Percentiles rank a stretch among this genome's conserved stretches.
phyloP scores from a whole-genome alignment of 2,329 filamentous ascomycete species.

The Trichoderma simmonsii region DNA sequence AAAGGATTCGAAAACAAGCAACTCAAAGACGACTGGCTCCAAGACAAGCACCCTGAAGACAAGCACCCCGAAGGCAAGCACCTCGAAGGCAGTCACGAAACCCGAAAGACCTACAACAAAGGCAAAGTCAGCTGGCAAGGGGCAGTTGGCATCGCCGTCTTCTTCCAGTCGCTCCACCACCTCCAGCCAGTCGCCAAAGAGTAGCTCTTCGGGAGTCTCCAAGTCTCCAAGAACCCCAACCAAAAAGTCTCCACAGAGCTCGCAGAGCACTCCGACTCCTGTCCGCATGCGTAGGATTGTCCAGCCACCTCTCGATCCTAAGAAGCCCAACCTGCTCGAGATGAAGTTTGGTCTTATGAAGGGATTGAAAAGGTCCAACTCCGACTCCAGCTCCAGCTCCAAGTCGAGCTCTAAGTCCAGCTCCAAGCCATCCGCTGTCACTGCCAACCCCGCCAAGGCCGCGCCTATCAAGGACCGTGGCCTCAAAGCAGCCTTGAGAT shows the following conservation, averaged over 20 bases:
- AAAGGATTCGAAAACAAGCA: background rate
- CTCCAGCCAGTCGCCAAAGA: background rate
- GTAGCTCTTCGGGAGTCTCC: background rate
- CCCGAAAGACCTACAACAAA: background rate
- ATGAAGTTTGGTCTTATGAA: constrained; percentile 6
- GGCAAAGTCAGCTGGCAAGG: background rate
- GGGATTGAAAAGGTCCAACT: background rate
- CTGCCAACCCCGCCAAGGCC: background rate
- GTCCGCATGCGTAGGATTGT: background rate
- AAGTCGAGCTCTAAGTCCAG: background rate
- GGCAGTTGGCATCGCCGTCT: background rate
- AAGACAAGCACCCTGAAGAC: background rate
- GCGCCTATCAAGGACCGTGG: constrained; percentile 5
- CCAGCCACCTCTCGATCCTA: background rate
- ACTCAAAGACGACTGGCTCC: background rate
- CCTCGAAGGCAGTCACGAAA: background rate
- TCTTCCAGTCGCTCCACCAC: background rate
- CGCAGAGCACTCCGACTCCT: background rate
- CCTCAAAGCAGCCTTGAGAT: constrained; percentile 20
- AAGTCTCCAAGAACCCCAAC: background rate
- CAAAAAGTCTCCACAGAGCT: background rate
- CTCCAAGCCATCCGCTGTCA: background rate
- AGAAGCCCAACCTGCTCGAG: constrained; percentile 1
- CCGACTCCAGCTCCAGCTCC: background rate
- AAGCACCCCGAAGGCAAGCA: background rate